Percentiles rank a stretch among this genome's conserved stretches.
These are phyloP conservation scores for Iberis amara DNA, from an alignment of 441 rosid species.

Conservation along the genomic window DNA sequence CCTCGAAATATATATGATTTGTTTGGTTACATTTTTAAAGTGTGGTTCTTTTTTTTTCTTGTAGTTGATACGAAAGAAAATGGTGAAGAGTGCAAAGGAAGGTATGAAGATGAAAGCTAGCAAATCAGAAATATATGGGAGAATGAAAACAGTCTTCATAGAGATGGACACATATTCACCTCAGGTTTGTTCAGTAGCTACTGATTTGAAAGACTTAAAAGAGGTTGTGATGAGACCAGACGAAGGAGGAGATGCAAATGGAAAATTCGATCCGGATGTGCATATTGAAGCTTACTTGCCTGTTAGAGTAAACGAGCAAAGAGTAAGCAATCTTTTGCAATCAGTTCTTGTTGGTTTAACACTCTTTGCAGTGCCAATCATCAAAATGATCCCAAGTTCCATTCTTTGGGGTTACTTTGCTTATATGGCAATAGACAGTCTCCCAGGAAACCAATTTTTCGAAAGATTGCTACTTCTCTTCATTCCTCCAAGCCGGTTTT, in stretches of 20 bases:
- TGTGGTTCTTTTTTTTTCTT: not conserved
- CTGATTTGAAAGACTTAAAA: not conserved
- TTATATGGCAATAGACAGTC: conserved; percentile 89
- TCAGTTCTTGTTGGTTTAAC: conserved; percentile 58
- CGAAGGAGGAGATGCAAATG: conserved; percentile 30
- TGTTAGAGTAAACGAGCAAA: conserved; percentile 75
- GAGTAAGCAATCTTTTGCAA: conserved; percentile 74
- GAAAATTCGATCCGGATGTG: conserved; percentile 61
- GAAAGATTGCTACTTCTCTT: conserved; percentile 69
- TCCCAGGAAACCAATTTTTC: conserved; percentile 89
- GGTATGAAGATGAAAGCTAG: not conserved
- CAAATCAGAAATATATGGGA: not conserved
- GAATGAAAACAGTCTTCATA: not conserved
- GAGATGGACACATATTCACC: not conserved
- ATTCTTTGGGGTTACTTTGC: conserved; percentile 92
- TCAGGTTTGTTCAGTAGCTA: not conserved
- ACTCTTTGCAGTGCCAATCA: conserved; percentile 50
- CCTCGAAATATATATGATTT: not conserved
- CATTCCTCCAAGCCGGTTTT: conserved; percentile 57
- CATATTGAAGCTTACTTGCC: conserved; percentile 68
- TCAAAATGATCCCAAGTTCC: conserved; percentile 69
- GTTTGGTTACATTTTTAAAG: not conserved
- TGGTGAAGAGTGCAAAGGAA: not conserved
- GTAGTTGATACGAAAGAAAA: not conserved
- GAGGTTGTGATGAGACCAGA: not conserved